phyloP scores from a whole-genome alignment of 345 rosid species.

The Adansonia digitata region DNA sequence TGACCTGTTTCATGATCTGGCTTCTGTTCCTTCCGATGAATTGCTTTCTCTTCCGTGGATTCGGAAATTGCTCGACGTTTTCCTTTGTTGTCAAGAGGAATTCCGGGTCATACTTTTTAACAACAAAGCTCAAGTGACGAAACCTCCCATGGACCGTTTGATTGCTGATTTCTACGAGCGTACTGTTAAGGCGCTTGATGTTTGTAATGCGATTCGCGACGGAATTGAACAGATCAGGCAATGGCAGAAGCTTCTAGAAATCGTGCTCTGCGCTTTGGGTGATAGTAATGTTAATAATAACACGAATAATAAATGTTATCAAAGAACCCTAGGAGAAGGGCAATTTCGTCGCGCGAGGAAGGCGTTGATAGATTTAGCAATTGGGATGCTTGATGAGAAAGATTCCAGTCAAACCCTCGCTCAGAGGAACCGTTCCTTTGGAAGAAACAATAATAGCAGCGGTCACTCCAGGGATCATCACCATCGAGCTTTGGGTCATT shows the following conservation, averaged over 20 bases:
- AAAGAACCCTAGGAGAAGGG: constrained; percentile 61
- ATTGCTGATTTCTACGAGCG: constrained; percentile 58
- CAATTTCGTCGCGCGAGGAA: constrained; percentile 88
- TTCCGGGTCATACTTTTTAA: constrained; percentile 31
- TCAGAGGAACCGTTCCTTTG: constrained; percentile 83
- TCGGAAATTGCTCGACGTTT: constrained; percentile 38
- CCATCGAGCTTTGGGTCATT: constrained; percentile 49
- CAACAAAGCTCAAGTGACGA: constrained; percentile 21
- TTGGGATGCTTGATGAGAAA: constrained; percentile 85
- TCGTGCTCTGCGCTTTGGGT: constrained; percentile 62
- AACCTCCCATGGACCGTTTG: constrained; percentile 41
- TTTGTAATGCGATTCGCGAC: constrained; percentile 79
- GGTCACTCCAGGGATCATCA: constrained; percentile 32
- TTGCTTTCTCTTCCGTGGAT: constrained; percentile 46
- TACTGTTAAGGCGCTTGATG: constrained; percentile 77
- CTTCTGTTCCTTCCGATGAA: constrained; percentile 28
- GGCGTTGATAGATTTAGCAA: constrained; percentile 72
- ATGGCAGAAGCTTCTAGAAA: constrained; percentile 71
- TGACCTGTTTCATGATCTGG: constrained; percentile 46
- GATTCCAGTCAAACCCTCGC: constrained; percentile 45
- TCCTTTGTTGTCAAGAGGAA: constrained; percentile 36
- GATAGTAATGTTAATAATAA: constrained; percentile 2
- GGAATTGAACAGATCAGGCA: constrained; percentile 75
- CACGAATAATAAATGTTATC: neutral
- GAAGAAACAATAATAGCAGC: constrained; percentile 32